Base-by-base conservation (phyloP, 2,329 filamentous ascomycete species). In the Zymoseptoria tritici region DNA sequence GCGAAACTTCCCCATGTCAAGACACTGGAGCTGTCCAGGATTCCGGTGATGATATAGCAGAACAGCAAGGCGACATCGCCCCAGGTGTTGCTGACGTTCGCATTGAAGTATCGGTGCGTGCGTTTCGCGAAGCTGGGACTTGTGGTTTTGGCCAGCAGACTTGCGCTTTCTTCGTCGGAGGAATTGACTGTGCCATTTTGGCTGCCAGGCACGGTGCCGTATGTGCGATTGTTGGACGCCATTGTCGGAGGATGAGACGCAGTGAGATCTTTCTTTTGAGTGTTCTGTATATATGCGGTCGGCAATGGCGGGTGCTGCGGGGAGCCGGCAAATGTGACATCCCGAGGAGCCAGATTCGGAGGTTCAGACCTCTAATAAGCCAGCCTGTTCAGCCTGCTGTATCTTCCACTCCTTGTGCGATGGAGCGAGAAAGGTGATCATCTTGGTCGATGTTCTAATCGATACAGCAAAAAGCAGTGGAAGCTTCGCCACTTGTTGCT, bases 1-100 rank as follows among this genome's bases (percentile, higher is more conserved):
- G 91, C 88, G 67, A 93, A 93, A 2, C 86, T 86, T 11, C 88
- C 87, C 86, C 88, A 92, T 50, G 88, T 87, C 59, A 85, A 87
- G 53, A 89, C 87, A 2, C 88, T 85, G 2, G 87, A 85, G 74
- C 87, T 90, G 74, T 93, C 89, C 7, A 91, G 80, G 9, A 93
- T 77, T 3, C 89, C 89, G 0, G 89, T 92, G 70, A 91, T 87
- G 64, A 89, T 76, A 71, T 91, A 92, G 74, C 87, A 90, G 26
- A 84, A 76, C 3, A 93, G 77, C 49, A 93, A 79, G 20, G 90
- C 77, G 1, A 89, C 63, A 68, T 93, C 89, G 13, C 85, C 83
- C 80, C 85, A 82, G 52, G 82, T 78, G 26, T 85, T 83, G 60
- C 77, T 79, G 57, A 90, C 77, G 58, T 87, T 78, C n/a, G 66